These are phyloP conservation scores for Stagonosporopsis cucurbitacearum DNA, from an alignment of 2,329 filamentous ascomycete species.

Conservation along the genomic window DNA sequence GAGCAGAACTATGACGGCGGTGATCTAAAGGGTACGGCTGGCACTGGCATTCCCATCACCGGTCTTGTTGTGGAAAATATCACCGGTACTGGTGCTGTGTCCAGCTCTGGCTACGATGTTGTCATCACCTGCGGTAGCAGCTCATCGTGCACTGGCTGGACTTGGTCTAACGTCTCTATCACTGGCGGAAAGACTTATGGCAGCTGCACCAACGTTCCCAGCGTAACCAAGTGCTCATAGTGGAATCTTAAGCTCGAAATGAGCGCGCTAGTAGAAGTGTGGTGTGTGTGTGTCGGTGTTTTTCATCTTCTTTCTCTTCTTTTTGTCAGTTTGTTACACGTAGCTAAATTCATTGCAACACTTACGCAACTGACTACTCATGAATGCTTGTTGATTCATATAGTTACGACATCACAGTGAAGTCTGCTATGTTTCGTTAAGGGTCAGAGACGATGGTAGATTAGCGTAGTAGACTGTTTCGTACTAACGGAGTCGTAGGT, in stretches of 20 bases:
- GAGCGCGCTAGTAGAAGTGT: too few relatives aligned
- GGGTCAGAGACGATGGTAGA: too few relatives aligned
- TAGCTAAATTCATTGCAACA: too few relatives aligned
- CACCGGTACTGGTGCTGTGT: constrained; percentile 45
- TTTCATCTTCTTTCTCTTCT: too few relatives aligned
- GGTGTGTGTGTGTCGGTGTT: too few relatives aligned
- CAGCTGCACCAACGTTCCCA: constrained; percentile 46
- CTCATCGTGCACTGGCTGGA: constrained; percentile 60
- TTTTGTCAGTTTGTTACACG: too few relatives aligned
- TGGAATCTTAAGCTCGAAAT: not conserved
- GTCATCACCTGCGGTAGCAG: constrained; percentile 60
- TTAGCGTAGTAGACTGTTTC: too few relatives aligned
- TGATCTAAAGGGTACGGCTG: constrained; percentile 51
- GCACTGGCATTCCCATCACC: constrained; percentile 56
- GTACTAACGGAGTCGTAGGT: too few relatives aligned
- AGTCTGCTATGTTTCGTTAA: too few relatives aligned
- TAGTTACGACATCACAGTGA: too few relatives aligned
- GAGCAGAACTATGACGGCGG: constrained; percentile 61
- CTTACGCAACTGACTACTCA: too few relatives aligned
- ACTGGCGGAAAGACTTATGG: constrained; percentile 48
- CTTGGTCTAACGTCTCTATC: constrained; percentile 55
- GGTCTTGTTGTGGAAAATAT: constrained; percentile 51
- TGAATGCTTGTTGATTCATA: too few relatives aligned
- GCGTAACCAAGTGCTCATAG: constrained; percentile 28
- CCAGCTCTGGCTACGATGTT: constrained; percentile 56